phyloP scores from a whole-genome alignment of 768 basidiomycete genomes.

The Trametes cinnabarina region DNA sequence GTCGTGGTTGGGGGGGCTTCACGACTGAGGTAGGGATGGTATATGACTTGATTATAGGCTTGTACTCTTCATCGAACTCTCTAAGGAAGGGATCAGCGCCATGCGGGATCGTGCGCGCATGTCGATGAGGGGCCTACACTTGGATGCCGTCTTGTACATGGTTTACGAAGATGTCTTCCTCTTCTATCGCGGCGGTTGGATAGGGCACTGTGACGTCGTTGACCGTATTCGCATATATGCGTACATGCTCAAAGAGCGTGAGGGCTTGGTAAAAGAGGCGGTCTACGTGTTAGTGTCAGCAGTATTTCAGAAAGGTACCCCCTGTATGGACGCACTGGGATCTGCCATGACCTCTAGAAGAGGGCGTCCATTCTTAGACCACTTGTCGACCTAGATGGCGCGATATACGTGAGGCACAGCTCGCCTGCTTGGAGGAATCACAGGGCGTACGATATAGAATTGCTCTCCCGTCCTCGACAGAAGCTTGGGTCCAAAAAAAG shows the following conservation, averaged over 20 bases:
- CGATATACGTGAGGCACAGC: background rate
- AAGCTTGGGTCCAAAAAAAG: constrained; percentile 61
- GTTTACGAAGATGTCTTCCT: constrained; percentile 61
- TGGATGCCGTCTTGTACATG: constrained; percentile 56
- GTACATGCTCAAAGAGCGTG: constrained; percentile 59
- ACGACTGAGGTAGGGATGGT: constrained; percentile 34
- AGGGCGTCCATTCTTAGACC: constrained; percentile 63
- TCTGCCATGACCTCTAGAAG: constrained; percentile 79
- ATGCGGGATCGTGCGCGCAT: too few species aligned
- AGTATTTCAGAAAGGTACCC: background rate
- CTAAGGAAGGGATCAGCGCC: too few species aligned
- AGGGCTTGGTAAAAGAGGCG: constrained; percentile 76
- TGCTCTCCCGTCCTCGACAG: constrained; percentile 77
- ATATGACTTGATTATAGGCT: constrained; percentile 55
- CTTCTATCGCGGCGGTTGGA: constrained; percentile 71
- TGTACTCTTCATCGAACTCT: constrained; percentile 54
- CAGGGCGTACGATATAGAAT: constrained; percentile 32
- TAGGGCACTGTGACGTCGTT: constrained; percentile 84
- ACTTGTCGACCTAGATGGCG: constrained; percentile 51
- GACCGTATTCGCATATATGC: constrained; percentile 79
- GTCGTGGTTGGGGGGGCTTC: constrained; percentile 37
- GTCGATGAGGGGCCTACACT: constrained; percentile 44
- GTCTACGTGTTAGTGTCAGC: constrained; percentile 40
- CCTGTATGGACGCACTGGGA: constrained; percentile 44
- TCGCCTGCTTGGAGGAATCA: background rate